Percentiles rank a stretch among this genome's conserved stretches.
phyloP scores from a whole-genome alignment of 106 monocot genomes.

The Phalaenopsis equestris region DNA sequence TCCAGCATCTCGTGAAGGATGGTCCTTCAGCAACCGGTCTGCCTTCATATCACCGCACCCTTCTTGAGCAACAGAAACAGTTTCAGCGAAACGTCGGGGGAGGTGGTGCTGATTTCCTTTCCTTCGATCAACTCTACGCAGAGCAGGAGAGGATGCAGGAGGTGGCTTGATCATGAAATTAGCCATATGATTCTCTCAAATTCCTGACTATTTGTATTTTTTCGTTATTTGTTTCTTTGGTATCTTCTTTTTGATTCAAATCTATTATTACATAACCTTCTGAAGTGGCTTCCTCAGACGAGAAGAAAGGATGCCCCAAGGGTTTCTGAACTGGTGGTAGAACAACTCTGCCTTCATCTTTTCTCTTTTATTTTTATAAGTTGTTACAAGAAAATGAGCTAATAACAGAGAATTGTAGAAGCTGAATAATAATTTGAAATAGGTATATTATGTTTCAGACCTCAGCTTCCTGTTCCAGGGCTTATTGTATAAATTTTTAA shows the following conservation, averaged over 20 bases:
- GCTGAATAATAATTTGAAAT: too few relatives aligned
- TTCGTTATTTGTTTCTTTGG: not conserved
- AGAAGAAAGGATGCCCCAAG: conserved; percentile 6
- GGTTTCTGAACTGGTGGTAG: not conserved
- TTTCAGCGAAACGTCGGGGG: not conserved
- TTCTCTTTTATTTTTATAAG: conserved; percentile 22
- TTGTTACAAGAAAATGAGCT: too few relatives aligned
- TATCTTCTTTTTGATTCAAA: not conserved
- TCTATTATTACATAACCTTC: conserved; percentile 1
- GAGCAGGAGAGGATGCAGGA: conserved; percentile 52
- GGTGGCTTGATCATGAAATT: not conserved
- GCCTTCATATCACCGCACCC: not conserved
- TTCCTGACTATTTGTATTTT: not conserved
- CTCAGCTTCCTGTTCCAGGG: not conserved
- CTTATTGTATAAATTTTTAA: not conserved
- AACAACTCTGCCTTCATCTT: not conserved
- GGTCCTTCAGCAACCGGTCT: not conserved
- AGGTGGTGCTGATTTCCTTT: conserved; percentile 3
- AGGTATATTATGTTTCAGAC: not conserved
- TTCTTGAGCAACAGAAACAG: conserved; percentile 1
- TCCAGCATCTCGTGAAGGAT: conserved; percentile 55
- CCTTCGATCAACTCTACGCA: conserved; percentile 12
- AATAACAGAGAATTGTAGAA: too few relatives aligned
- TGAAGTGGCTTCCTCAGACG: not conserved
- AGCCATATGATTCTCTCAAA: not conserved